phyloP scores from a whole-genome alignment of 2,329 filamentous ascomycete species.

The Nakataea oryzae region DNA sequence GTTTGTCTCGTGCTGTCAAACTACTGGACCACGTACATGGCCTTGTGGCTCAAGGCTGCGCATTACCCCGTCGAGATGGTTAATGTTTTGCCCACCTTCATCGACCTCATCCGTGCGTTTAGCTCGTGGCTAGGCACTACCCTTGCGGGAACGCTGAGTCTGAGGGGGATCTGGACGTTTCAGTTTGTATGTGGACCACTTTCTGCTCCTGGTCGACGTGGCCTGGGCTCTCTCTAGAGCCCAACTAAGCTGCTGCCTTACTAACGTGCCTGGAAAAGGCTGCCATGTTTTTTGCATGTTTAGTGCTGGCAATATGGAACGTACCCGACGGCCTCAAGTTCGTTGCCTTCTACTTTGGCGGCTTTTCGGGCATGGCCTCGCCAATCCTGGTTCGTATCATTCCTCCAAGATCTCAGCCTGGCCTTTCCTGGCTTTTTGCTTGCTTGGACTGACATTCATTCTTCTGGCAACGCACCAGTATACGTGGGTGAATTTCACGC shows the following conservation, averaged over 20 bases:
- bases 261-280: neutral
- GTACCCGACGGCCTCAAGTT: constrained; percentile 37
- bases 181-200: neutral
- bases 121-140: constrained; percentile 38
- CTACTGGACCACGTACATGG: constrained; percentile 38
- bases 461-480: neutral
- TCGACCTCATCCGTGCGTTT: constrained; percentile 35
- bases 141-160: constrained; percentile 21
- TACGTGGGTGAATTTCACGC: constrained; percentile 2
- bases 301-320: constrained; percentile 30
- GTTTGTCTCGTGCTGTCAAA: constrained; percentile 30
- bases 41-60: constrained; percentile 39
- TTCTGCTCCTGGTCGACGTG: neutral
- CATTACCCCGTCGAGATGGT: constrained; percentile 35
- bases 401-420: neutral
- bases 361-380: constrained; percentile 1
- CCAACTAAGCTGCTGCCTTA: neutral
- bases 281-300: constrained; percentile 1
- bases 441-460: neutral
- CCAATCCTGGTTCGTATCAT: neutral
- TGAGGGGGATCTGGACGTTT: constrained; percentile 2
- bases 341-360: neutral
- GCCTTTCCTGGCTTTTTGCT: neutral
- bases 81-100: constrained; percentile 37
- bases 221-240: neutral